Evolutionary conservation across 2,329 filamentous ascomycete genomes (phyloP), one percentile per base, ranked within the genome.

Genomic region (Penicillium sp.): DNA sequence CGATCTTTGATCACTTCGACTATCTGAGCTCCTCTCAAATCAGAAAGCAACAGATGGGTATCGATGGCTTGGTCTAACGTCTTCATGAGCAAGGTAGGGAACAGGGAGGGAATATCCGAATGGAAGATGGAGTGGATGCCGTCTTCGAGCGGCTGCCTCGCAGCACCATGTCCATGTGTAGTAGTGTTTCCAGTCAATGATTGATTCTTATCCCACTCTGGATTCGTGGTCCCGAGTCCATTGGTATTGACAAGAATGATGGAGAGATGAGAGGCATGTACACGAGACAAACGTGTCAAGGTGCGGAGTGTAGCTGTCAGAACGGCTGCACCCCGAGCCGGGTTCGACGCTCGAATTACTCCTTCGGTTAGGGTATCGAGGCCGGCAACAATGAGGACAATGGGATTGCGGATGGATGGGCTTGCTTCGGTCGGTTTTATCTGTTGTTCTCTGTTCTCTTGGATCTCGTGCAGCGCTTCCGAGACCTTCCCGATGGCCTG

Each of bases 1-100:
- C 74, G 66, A 55, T 76, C 73, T 59, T 77, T 77, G 37, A 74
- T 66, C 6, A 76, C 66, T 58, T 76, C 74, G 1, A 74, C 62
- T 16, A 75, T 62, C 34, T 58, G 54, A 7, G 58, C 56, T 12
- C 46, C 52, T 45, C 64, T 62, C 18, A 65, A 59, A 40, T 58
- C 60, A 18, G 73, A 73, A 25, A 74, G 47, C 16, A 76, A 57
- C 1, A 77, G 50, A 64, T 77, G 74, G 1, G 62, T 65, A 64
- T 77, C 74, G 39, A 74, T 68, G 0, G 72, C 72, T 50, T 74
- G 70, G 50, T 75, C 73, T 16, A 76, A 35, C 2, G 69, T 69
- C 44, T 65, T 67, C 60, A 70, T 68, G 21, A 75, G 56, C 8
- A 73, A 56, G 35, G 63, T 73, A 7, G 66, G 63, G 29, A 71